These are phyloP conservation scores for Mycena floridula DNA, from an alignment of 768 basidiomycete species.

Conservation along the genomic window DNA sequence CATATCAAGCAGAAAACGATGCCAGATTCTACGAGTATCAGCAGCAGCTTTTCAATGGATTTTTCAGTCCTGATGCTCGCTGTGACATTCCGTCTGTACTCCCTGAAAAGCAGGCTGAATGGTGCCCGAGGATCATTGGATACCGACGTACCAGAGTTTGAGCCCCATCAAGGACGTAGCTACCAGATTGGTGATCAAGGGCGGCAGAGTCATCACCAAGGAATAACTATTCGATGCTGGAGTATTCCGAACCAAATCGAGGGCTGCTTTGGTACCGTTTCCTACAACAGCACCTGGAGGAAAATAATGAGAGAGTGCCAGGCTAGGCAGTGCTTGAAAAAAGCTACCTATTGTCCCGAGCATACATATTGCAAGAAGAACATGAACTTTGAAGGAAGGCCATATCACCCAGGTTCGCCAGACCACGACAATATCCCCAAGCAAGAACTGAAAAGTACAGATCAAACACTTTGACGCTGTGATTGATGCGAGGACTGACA, in stretches of 20 bases:
- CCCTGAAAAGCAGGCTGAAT: no score
- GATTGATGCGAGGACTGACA: no score
- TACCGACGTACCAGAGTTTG: constrained; percentile 10
- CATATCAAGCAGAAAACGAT: no score
- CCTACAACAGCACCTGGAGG: constrained; percentile 6
- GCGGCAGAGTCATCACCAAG: constrained; percentile 10
- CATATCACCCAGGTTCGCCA: no score
- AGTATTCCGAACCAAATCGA: constrained; percentile 5
- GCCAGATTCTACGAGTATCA: no score
- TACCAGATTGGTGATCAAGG: constrained; percentile 11
- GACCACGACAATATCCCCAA: no score
- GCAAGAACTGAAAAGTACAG: no score
- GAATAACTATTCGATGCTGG: constrained; percentile 2
- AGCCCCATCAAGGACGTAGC: constrained; percentile 9
- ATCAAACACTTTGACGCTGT: no score
- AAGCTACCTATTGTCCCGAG: constrained; percentile 9
- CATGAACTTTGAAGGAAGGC: constrained; percentile 8
- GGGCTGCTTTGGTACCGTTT: constrained; percentile 9
- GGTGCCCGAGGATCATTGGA: no score
- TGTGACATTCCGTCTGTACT: no score
- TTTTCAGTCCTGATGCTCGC: no score
- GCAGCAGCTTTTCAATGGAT: no score
- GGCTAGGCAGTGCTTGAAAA: neutral
- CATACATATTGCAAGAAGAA: constrained; percentile 8
- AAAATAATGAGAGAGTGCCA: neutral